A percentile compares a stretch with the other conserved stretches of the same genome.
These are phyloP conservation scores for Megacollybia platyphylla DNA, from an alignment of 1,284 basidiomycete genomes.

Conservation along the genomic window DNA sequence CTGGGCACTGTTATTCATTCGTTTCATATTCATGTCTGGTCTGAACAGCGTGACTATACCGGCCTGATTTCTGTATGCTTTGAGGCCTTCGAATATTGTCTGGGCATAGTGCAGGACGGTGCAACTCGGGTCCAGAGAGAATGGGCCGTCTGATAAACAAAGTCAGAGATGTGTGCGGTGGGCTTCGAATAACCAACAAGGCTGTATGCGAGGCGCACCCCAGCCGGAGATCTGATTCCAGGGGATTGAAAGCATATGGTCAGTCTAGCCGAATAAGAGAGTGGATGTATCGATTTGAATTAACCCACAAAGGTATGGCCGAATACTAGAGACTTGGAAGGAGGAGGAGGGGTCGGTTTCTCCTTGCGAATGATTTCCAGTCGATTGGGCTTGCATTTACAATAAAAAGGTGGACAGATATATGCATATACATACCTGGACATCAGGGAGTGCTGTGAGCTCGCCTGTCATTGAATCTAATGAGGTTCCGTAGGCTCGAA, in stretches of 20 bases:
- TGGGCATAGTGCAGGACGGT: slow-evolving; percentile 94
- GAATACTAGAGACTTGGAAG: slow-evolving; percentile 44
- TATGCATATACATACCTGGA: slow-evolving; percentile 18
- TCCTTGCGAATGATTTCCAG: slow-evolving; percentile 14
- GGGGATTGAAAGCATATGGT: slow-evolving; percentile 86
- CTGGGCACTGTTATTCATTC: slow-evolving; percentile 72
- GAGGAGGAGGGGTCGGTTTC: slow-evolving; percentile 39
- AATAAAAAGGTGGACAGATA: slow-evolving; percentile 8
- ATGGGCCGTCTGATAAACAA: slow-evolving; percentile 45
- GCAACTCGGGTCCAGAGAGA: slow-evolving; percentile 71
- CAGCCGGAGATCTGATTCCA: slow-evolving; percentile 72
- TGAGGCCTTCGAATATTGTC: slow-evolving; percentile 89
- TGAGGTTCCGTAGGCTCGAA: neutral
- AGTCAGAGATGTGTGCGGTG: neutral
- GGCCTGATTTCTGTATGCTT: slow-evolving; percentile 79
- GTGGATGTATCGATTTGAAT: slow-evolving; percentile 1
- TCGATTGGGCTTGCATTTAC: slow-evolving; percentile 4
- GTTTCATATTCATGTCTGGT: slow-evolving; percentile 97
- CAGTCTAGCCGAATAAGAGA: slow-evolving; percentile 38
- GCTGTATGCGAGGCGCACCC: slow-evolving; percentile 74
- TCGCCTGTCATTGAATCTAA: slow-evolving; percentile 33
- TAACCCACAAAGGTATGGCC: slow-evolving; percentile 58
- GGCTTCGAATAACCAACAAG: slow-evolving; percentile 42
- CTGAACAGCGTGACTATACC: slow-evolving; percentile 85
- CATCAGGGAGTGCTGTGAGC: slow-evolving; percentile 24